A percentile compares a stretch with the other conserved stretches of the same genome.
phyloP scores from a whole-genome alignment of 129 eudicot species.

The Flaveria brownii region DNA sequence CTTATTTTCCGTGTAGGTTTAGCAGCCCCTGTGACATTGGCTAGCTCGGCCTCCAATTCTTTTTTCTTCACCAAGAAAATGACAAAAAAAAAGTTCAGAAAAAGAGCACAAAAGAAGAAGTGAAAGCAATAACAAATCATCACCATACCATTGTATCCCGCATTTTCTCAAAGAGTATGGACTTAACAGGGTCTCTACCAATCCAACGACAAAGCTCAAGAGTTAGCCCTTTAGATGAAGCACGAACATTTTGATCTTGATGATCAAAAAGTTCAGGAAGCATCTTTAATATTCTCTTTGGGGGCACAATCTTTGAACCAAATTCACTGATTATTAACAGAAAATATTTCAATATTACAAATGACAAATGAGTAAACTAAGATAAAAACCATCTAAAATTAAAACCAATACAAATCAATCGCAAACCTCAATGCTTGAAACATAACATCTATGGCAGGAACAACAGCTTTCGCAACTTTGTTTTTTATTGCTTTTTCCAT shows the following conservation, averaged over 20 bases:
- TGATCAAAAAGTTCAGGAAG: slow-evolving; percentile 98
- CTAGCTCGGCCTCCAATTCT: slow-evolving; percentile 98
- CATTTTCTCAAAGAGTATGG: slow-evolving; percentile 96
- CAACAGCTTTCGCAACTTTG: slow-evolving; percentile 99
- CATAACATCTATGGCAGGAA: slow-evolving; percentile 99
- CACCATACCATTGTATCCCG: slow-evolving; percentile 92
- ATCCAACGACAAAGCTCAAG: slow-evolving; percentile 99
- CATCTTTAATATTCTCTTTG: slow-evolving; percentile 97
- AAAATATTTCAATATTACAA: slow-evolving; percentile 21
- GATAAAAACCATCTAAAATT: neutral
- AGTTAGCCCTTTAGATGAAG: slow-evolving; percentile 95
- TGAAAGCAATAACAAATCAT: neutral
- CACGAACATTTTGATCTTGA: slow-evolving; percentile 99
- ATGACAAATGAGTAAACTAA: neutral
- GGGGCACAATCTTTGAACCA: slow-evolving; percentile 93
- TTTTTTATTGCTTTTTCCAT: slow-evolving; percentile 98
- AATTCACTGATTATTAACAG: slow-evolving; percentile 65
- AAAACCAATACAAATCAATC: slow-evolving; percentile 2
- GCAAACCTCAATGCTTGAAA: slow-evolving; percentile 95
- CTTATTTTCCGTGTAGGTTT: slow-evolving; percentile 96
- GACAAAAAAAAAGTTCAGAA: neutral
- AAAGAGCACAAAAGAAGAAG: neutral
- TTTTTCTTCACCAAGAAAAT: slow-evolving; percentile 59
- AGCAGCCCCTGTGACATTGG: slow-evolving; percentile 75
- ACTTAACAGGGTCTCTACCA: slow-evolving; percentile 96